These are phyloP conservation scores for Fusarium sp. DNA, from an alignment of 2,329 filamentous ascomycete genomes.

Conservation along the genomic window DNA sequence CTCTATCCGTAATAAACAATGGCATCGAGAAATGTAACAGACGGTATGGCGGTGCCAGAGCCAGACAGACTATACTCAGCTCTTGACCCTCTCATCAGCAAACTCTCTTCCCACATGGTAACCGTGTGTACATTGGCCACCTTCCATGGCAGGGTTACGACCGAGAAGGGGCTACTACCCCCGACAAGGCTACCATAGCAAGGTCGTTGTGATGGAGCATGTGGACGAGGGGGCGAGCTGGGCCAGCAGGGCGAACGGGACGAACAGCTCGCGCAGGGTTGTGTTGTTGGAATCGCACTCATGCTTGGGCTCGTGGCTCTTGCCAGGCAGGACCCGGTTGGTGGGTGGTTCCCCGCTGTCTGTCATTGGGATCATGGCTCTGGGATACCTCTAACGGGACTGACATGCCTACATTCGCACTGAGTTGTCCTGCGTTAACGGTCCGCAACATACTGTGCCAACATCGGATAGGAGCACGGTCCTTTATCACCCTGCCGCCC, in stretches of 20 bases:
- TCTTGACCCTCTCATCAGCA: slow-evolving; percentile 34
- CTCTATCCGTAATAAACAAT: slow-evolving; percentile 32
- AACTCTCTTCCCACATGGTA: slow-evolving; percentile 24
- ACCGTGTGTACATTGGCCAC: slow-evolving; percentile 40
- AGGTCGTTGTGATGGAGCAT: slow-evolving; percentile 40
- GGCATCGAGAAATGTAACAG: slow-evolving; percentile 29
- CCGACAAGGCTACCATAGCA: slow-evolving; percentile 47
- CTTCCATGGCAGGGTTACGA: slow-evolving; percentile 50
- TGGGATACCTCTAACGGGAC: slow-evolving; percentile 33
- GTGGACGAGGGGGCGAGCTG: slow-evolving; percentile 43
- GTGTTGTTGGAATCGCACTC: slow-evolving; percentile 40
- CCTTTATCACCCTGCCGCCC: slow-evolving; percentile 25
- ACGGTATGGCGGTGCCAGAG: slow-evolving; percentile 20
- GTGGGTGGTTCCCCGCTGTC: slow-evolving; percentile 48
- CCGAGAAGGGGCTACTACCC: slow-evolving; percentile 46
- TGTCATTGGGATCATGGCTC: slow-evolving; percentile 40
- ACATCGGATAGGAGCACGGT: slow-evolving; percentile 27
- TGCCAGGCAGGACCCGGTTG: slow-evolving; percentile 46
- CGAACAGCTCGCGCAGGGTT: slow-evolving; percentile 45
- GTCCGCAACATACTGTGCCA: slow-evolving; percentile 33
- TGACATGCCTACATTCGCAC: slow-evolving; percentile 37
- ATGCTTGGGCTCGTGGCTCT: slow-evolving; percentile 45
- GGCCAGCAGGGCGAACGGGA: slow-evolving; percentile 45
- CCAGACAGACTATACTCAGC: slow-evolving; percentile 32
- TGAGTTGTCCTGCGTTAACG: slow-evolving; percentile 6